Conservation (phyloP, 1,284 basidiomycete genomes). For the Microbotryum lychnidis-dioicae region DNA sequence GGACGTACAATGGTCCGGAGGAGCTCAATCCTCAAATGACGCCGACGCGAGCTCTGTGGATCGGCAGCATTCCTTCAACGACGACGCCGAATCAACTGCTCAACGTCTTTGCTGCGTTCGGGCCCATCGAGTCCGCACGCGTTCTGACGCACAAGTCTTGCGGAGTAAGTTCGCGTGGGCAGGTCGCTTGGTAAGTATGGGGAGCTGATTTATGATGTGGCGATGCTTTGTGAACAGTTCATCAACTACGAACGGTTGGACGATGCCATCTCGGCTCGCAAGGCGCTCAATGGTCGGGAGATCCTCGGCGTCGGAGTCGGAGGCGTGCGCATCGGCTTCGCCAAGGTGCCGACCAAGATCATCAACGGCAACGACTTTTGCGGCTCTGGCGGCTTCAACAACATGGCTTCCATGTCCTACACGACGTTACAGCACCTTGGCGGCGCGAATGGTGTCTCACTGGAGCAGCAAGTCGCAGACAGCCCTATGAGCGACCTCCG, state of each 20-base stretch:
- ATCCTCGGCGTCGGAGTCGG: conserved; percentile 92
- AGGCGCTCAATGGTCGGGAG: conserved; percentile 88
- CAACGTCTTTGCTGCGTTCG: conserved; percentile 84
- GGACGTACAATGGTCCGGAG: not conserved
- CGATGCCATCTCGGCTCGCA: conserved; percentile 87
- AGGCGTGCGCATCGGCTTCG: conserved; percentile 90
- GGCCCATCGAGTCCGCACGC: conserved; percentile 90
- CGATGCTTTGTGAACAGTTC: conserved; percentile 35
- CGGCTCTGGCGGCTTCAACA: conserved; percentile 2
- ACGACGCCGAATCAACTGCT: conserved; percentile 87
- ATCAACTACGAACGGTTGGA: conserved; percentile 97
- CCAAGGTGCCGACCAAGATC: conserved; percentile 44
- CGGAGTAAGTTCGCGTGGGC: conserved; percentile 48
- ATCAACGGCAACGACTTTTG: conserved; percentile 2
- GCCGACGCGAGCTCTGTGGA: conserved; percentile 89
- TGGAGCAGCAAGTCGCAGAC: conserved; percentile 75
- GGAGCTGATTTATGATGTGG: not conserved
- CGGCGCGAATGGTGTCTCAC: conserved; percentile 74
- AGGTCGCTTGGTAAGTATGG: not conserved
- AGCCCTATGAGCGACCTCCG: conserved; percentile 89
- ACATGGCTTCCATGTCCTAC: conserved; percentile 40
- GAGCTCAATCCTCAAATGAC: conserved; percentile 45
- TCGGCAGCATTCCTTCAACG: conserved; percentile 86
- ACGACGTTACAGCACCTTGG: conserved; percentile 71
- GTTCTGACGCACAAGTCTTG: conserved; percentile 96